These are phyloP conservation scores for Apophysomyces ossiformis DNA, from an alignment of 371 early-diverging fungal genomes.

Conservation along the genomic window DNA sequence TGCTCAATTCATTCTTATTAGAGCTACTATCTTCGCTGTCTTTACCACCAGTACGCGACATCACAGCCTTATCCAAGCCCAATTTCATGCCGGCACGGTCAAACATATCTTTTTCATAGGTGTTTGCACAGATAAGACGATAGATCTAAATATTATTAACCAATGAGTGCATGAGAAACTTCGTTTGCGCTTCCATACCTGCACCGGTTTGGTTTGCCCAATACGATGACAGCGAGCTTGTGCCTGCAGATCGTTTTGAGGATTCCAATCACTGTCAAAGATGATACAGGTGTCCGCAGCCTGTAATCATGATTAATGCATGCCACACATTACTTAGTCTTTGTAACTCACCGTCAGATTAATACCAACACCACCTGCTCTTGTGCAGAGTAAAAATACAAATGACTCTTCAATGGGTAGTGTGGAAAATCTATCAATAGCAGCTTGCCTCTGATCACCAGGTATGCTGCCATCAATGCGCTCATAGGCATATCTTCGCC, in stretches of 20 bases:
- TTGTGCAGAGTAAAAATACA: conserved; percentile 85
- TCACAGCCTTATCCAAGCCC: conserved; percentile 89
- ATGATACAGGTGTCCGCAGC: conserved; percentile 96
- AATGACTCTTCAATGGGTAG: conserved; percentile 74
- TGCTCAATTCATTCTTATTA: conserved; percentile 58
- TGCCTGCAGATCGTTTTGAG: conserved; percentile 97
- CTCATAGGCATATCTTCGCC: conserved; percentile 78
- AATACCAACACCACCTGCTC: conserved; percentile 96
- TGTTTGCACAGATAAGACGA: conserved; percentile 88
- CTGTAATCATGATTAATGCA: conserved; percentile 14
- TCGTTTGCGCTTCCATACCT: conserved; percentile 28
- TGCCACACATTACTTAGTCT: not conserved
- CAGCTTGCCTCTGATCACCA: conserved; percentile 92
- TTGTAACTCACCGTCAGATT: conserved; percentile 69
- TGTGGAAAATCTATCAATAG: conserved; percentile 93
- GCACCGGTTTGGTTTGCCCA: conserved; percentile 94
- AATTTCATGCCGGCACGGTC: conserved; percentile 94
- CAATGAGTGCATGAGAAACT: not conserved
- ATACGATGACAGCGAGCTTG: conserved; percentile 94
- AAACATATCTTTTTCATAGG: conserved; percentile 97
- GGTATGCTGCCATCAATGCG: conserved; percentile 91
- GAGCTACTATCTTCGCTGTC: conserved; percentile 33
- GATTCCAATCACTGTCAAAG: conserved; percentile 98
- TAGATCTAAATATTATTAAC: conserved; percentile 52
- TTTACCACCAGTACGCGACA: conserved; percentile 62